Conservation (phyloP, 1,139 yeast genomes). For the Zygoascus sp. region DNA sequence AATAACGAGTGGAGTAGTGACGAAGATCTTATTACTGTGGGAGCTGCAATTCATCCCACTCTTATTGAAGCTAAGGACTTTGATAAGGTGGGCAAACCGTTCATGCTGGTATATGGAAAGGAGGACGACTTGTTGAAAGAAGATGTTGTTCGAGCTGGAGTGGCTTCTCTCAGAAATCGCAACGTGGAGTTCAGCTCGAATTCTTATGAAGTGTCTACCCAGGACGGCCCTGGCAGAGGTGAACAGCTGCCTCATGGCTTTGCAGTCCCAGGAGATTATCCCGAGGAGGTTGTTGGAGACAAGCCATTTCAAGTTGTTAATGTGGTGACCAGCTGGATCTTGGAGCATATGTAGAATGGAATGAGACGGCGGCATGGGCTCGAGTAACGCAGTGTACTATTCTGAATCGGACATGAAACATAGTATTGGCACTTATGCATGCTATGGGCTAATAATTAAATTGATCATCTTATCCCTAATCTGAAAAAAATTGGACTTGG, state of each 20-base stretch:
- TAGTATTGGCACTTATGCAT: neutral
- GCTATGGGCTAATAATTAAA: too few relatives aligned
- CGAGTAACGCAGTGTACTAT: too few relatives aligned
- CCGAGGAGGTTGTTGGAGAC: conserved; percentile 33
- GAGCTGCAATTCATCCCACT: conserved; percentile 37
- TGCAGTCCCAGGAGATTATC: conserved; percentile 41
- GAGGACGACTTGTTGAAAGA: conserved; percentile 32
- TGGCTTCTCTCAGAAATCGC: conserved; percentile 22
- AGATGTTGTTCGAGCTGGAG: conserved; percentile 22
- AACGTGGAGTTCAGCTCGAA: conserved; percentile 25
- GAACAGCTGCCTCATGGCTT: conserved; percentile 39
- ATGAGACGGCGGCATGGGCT: too few relatives aligned
- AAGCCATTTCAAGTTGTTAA: conserved; percentile 27
- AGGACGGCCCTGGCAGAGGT: conserved; percentile 18
- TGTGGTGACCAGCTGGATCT: conserved; percentile 27
- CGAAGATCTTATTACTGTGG: conserved; percentile 32
- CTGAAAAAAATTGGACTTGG: too few relatives aligned
- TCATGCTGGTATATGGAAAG: conserved; percentile 33
- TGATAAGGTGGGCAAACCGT: conserved; percentile 29
- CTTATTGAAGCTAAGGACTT: conserved; percentile 33
- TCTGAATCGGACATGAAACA: neutral
- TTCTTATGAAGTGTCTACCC: conserved; percentile 19
- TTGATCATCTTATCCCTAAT: too few relatives aligned
- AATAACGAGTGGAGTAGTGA: conserved; percentile 29
- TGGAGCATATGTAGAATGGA: conserved; percentile 20